Conservation (phyloP, 768 basidiomycete species). For the Rhizopogon vinicolor region DNA sequence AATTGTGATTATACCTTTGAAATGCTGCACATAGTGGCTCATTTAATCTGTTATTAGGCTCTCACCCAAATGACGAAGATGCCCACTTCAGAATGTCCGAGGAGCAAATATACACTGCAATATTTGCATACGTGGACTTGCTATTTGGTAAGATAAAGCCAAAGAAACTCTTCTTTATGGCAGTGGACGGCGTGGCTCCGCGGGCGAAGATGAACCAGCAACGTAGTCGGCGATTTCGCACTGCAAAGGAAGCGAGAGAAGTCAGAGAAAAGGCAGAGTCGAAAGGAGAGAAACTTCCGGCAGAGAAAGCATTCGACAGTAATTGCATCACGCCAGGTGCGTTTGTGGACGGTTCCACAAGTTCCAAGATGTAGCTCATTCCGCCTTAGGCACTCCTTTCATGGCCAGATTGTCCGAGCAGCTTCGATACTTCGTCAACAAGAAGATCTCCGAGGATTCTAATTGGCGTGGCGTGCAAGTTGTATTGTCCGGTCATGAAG, state of each 20-base stretch:
- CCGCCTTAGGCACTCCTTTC: conserved; percentile 75
- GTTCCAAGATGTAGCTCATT: background rate
- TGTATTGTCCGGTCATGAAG: conserved; percentile 94
- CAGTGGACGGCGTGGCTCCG: conserved; percentile 95
- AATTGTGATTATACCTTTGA: conserved; percentile 42
- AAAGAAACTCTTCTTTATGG: conserved; percentile 97
- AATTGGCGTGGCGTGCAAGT: conserved; percentile 92
- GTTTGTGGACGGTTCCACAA: conserved; percentile 17
- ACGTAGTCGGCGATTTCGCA: conserved; percentile 87
- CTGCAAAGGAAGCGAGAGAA: conserved; percentile 90
- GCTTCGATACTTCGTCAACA: conserved; percentile 93
- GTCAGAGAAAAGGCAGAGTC: conserved; percentile 78
- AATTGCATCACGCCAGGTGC: conserved; percentile 98
- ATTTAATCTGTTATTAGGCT: conserved; percentile 40
- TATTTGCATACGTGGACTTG: conserved; percentile 96
- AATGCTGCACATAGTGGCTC: background rate
- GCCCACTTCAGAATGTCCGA: conserved; percentile 94
- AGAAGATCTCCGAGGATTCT: conserved; percentile 96
- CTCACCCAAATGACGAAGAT: conserved; percentile 96
- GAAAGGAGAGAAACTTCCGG: conserved; percentile 88
- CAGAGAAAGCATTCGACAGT: conserved; percentile 95
- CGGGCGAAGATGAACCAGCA: conserved; percentile 99
- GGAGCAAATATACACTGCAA: conserved; percentile 95
- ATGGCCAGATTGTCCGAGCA: conserved; percentile 93
- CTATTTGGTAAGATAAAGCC: conserved; percentile 97